Evolutionary conservation across 208 protist genomes (phyloP).

Genomic region (Trypanosoma avium): DNA sequence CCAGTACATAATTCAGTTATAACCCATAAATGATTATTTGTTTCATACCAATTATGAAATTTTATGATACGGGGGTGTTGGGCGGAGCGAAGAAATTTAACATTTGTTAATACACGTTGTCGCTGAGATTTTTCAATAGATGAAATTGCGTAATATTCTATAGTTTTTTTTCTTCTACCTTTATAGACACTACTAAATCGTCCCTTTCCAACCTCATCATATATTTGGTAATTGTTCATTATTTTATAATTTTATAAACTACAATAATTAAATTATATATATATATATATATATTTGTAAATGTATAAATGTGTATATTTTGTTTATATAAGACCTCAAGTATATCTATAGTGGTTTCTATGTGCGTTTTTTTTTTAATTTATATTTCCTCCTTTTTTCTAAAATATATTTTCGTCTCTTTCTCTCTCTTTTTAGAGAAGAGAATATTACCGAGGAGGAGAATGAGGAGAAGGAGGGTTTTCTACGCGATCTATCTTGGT

Average conservation of each 20-base stretch:
- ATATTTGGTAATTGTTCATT: slow-evolving; percentile 95
- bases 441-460: too few relatives aligned
- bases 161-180: slow-evolving; percentile 87
- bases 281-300: slow-evolving; percentile 12
- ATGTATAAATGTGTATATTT: too few relatives aligned
- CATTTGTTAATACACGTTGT: slow-evolving; percentile 84
- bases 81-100: slow-evolving; percentile 77
- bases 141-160: slow-evolving; percentile 94
- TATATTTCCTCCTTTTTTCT: too few relatives aligned
- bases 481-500: too few relatives aligned
- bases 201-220: slow-evolving; percentile 92
- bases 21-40: slow-evolving; percentile 96
- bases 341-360: too few relatives aligned
- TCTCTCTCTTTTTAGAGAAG: too few relatives aligned
- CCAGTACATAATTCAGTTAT: slow-evolving; percentile 94
- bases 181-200: slow-evolving; percentile 92
- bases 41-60: slow-evolving; percentile 96
- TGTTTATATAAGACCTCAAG: too few relatives aligned
- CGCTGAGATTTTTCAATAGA: slow-evolving; percentile 93
- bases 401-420: too few relatives aligned
- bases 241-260: slow-evolving; percentile 2
- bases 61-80: slow-evolving; percentile 85
- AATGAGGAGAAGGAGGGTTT: too few relatives aligned
- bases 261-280: slow-evolving; percentile 2
- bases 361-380: too few relatives aligned